Conservation (phyloP, 768 basidiomycete genomes). For the Lentinus brumalis region DNA sequence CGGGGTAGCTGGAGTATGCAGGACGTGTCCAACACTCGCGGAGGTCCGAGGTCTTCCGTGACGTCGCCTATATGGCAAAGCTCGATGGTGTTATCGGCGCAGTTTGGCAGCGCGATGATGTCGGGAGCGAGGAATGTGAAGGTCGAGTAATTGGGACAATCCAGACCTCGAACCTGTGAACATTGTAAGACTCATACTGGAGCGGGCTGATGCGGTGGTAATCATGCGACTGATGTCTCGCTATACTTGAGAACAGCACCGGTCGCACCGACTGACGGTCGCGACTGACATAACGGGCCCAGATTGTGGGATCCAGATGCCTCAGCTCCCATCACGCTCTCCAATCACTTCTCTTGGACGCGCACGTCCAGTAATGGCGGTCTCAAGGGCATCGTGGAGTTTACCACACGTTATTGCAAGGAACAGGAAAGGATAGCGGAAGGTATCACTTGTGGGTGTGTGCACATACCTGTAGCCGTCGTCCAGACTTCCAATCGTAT, state of each 20-base stretch:
- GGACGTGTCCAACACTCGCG: conserved; percentile 8
- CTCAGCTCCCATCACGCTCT: too few relatives aligned
- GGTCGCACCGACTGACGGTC: too few relatives aligned
- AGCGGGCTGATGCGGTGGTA: background rate
- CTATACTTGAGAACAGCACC: too few relatives aligned
- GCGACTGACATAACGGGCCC: too few relatives aligned
- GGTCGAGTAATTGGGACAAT: conserved; percentile 22
- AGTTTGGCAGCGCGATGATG: conserved; percentile 31
- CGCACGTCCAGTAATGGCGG: too few relatives aligned
- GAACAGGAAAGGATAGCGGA: too few relatives aligned
- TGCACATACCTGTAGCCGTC: conserved; percentile 13
- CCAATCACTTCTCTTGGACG: too few relatives aligned
- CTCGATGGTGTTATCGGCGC: conserved; percentile 25
- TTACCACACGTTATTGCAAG: too few relatives aligned
- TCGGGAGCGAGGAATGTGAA: conserved; percentile 32
- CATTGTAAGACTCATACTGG: background rate
- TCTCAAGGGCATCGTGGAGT: too few relatives aligned
- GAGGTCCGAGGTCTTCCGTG: background rate
- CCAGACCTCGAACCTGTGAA: conserved; percentile 6
- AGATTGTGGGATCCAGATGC: too few relatives aligned
- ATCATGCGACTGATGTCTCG: background rate
- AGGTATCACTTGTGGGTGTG: too few relatives aligned
- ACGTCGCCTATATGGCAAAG: conserved; percentile 17
- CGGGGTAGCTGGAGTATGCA: conserved; percentile 26
- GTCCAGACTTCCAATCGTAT: conserved; percentile 33